These are phyloP conservation scores for Apium graveolens DNA, from an alignment of 129 eudicot species.

Conservation along the genomic window DNA sequence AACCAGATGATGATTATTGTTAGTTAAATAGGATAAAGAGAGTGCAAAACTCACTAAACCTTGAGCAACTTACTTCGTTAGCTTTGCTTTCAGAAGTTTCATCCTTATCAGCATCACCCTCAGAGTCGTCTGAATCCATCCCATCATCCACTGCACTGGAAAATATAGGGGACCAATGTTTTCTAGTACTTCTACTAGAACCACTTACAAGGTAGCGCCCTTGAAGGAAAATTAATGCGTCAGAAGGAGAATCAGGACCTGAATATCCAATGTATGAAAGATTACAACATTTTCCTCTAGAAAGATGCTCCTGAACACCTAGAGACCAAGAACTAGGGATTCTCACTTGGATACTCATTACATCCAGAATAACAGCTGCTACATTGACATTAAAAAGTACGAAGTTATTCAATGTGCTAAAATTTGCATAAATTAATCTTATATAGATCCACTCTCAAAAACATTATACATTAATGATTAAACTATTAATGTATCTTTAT, in stretches of 20 bases:
- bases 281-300: conserved; percentile 26
- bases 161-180: conserved; percentile 32
- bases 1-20: background rate
- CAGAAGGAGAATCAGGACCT: conserved; percentile 33
- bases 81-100: conserved; percentile 34
- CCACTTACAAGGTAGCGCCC: conserved; percentile 25
- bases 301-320: conserved; percentile 33
- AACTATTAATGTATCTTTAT: background rate
- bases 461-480: background rate
- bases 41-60: background rate
- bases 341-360: conserved; percentile 55
- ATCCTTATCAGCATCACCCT: conserved; percentile 25
- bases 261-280: conserved; percentile 32
- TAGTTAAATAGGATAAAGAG: background rate
- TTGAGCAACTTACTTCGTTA: conserved; percentile 38
- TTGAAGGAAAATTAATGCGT: conserved; percentile 27
- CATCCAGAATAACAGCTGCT: conserved; percentile 21
- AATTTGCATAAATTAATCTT: background rate
- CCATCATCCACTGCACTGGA: conserved; percentile 50
- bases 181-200: conserved; percentile 22
- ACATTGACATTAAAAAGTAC: conserved; percentile 2
- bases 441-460: background rate
- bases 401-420: conserved; percentile 1
- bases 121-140: conserved; percentile 44
- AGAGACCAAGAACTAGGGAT: conserved; percentile 48